These are phyloP conservation scores for Aspergillus homomorphus DNA, from an alignment of 495 filamentous ascomycete genomes.

Conservation along the genomic window DNA sequence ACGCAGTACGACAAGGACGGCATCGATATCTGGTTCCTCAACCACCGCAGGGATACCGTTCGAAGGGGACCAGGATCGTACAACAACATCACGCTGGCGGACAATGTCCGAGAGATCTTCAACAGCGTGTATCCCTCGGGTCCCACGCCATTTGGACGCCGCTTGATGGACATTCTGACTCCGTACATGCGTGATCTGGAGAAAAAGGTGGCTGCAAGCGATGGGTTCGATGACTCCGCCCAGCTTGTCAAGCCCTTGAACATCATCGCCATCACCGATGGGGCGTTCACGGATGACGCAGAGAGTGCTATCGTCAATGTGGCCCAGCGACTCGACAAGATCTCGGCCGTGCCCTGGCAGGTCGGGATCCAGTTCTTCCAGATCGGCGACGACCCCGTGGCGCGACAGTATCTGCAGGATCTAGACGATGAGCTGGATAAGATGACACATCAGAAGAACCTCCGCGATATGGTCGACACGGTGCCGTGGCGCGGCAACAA, in stretches of 20 bases:
- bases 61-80: constrained; percentile 43
- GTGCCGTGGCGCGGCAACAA: constrained; percentile 62
- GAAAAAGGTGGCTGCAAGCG: constrained; percentile 40
- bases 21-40: constrained; percentile 94
- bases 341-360: constrained; percentile 77
- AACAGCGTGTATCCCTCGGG: constrained; percentile 57
- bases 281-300: constrained; percentile 76
- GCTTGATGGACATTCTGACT: constrained; percentile 68
- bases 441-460: constrained; percentile 41
- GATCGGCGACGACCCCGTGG: constrained; percentile 71
- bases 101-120: constrained; percentile 65
- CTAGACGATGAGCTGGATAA: constrained; percentile 74
- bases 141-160: constrained; percentile 71
- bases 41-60: constrained; percentile 44
- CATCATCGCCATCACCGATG: constrained; percentile 92
- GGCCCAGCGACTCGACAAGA: constrained; percentile 67
- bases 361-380: constrained; percentile 97
- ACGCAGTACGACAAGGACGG: constrained; percentile 79
- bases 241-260: constrained; percentile 73
- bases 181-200: constrained; percentile 58
- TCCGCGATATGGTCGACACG: constrained; percentile 94
- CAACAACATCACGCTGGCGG: constrained; percentile 52
- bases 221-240: constrained; percentile 27
- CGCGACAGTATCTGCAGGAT: constrained; percentile 61
- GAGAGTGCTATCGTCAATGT: constrained; percentile 65